A percentile compares a stretch with the other conserved stretches of the same genome.
These are phyloP conservation scores for Colletotrichum coccodes DNA, from an alignment of 2,329 filamentous ascomycete species.

Conservation along the genomic window DNA sequence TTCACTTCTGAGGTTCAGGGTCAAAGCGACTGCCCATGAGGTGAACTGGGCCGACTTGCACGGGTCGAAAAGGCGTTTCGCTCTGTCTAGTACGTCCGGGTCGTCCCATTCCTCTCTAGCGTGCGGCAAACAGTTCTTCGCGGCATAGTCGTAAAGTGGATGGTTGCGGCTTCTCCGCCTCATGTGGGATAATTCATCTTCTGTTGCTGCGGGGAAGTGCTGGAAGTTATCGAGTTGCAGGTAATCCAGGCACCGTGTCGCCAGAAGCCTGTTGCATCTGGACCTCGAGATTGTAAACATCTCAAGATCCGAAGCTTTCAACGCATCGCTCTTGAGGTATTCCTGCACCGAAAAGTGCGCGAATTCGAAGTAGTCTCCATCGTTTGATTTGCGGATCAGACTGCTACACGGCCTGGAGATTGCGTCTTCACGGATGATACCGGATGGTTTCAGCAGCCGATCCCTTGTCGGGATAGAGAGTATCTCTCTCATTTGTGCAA, in stretches of 20 bases:
- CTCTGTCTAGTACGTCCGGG: not conserved
- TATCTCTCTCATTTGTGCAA: not conserved
- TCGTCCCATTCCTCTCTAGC: not conserved
- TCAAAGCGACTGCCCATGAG: not conserved
- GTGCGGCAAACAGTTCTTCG: not conserved
- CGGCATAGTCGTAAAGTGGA: not conserved
- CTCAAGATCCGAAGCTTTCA: not conserved
- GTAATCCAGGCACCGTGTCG: not conserved
- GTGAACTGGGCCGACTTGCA: not conserved
- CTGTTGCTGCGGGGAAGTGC: not conserved
- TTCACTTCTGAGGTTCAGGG: not conserved
- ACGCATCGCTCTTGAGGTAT: not conserved
- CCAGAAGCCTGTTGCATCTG: not conserved
- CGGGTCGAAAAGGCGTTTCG: not conserved
- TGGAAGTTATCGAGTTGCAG: not conserved
- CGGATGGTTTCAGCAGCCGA: fast-evolving
- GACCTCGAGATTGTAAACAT: not conserved
- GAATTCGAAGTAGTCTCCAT: not conserved
- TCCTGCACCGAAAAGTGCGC: conserved; percentile 18
- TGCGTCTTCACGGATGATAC: not conserved
- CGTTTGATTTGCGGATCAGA: not conserved
- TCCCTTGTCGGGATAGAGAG: not conserved
- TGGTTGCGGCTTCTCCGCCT: fast-evolving
- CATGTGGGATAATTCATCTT: not conserved
- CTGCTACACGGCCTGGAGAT: not conserved